phyloP scores from a whole-genome alignment of 2,329 filamentous ascomycete genomes.

The Penicillium sp. region DNA sequence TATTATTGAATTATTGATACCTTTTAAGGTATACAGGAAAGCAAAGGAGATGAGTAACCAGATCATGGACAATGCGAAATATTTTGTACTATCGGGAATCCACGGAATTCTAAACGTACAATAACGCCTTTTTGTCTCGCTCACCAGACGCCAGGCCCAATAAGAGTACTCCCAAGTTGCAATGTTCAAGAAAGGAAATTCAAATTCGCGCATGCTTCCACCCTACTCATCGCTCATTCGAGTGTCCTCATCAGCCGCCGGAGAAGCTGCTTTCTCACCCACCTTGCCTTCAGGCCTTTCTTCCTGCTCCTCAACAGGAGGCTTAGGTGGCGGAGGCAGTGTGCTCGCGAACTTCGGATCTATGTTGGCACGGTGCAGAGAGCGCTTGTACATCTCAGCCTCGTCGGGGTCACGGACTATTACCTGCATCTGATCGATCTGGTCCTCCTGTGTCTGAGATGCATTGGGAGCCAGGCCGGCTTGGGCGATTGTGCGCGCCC shows the following conservation, averaged over 20 bases:
- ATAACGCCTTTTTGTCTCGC: not conserved
- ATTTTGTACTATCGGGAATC: slow-evolving; percentile 1
- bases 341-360: slow-evolving; percentile 42
- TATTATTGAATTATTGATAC: too few species aligned
- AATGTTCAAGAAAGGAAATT: slow-evolving; percentile 1
- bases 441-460: slow-evolving; percentile 41
- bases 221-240: slow-evolving; percentile 22
- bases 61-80: not conserved
- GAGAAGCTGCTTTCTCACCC: slow-evolving; percentile 11
- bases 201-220: too few species aligned
- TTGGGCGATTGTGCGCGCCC: slow-evolving; percentile 41
- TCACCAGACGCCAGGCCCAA: slow-evolving; percentile 1
- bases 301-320: slow-evolving; percentile 14
- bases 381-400: slow-evolving; percentile 46
- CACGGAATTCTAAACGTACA: slow-evolving; percentile 3
- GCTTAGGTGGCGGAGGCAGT: slow-evolving; percentile 32
- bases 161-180: not conserved
- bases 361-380: slow-evolving; percentile 42
- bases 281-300: slow-evolving; percentile 11
- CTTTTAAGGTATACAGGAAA: too few species aligned
- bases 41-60: too few species aligned
- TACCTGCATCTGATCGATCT: slow-evolving; percentile 51
- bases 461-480: slow-evolving; percentile 38
- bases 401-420: slow-evolving; percentile 48
- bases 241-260: slow-evolving; percentile 20